These are phyloP conservation scores for Fraxinus dipetala DNA, from an alignment of 305 asterid species.

Conservation along the genomic window DNA sequence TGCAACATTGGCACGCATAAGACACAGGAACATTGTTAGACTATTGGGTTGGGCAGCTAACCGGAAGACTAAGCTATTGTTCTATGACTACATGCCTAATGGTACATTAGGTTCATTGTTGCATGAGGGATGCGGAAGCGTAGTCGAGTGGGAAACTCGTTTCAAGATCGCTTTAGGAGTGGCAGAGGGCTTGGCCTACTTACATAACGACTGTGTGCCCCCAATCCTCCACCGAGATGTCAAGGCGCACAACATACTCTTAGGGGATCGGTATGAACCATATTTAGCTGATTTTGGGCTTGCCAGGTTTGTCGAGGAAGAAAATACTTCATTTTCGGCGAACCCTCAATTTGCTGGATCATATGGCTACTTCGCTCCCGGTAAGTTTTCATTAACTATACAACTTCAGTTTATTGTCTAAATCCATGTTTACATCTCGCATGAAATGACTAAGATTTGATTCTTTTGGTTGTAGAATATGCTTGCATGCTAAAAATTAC, in stretches of 20 bases:
- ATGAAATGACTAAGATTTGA: not conserved
- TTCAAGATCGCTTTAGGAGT: constrained; percentile 70
- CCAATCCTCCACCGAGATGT: constrained; percentile 89
- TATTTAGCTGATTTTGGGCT: constrained; percentile 88
- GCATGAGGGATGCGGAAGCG: constrained; percentile 47
- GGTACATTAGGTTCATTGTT: constrained; percentile 57
- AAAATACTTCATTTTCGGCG: constrained; percentile 42
- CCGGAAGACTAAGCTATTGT: constrained; percentile 54
- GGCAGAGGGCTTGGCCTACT: constrained; percentile 77
- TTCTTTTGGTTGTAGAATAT: constrained; percentile 49
- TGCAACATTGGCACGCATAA: constrained; percentile 56
- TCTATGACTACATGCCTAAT: constrained; percentile 66
- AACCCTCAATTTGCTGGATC: constrained; percentile 88
- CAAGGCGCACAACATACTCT: constrained; percentile 64
- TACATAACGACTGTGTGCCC: constrained; percentile 89
- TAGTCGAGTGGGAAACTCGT: constrained; percentile 69
- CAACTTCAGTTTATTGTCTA: not conserved
- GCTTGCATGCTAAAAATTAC: constrained; percentile 81
- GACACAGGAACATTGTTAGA: constrained; percentile 70
- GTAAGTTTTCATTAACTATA: constrained; percentile 31
- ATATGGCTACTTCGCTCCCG: constrained; percentile 94
- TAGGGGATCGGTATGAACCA: constrained; percentile 71
- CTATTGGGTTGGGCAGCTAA: constrained; percentile 78
- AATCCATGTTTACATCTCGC: not conserved
- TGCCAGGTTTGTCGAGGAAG: constrained; percentile 75